Base-by-base conservation (phyloP, 208 protist genomes). In the Novymonas esmeraldas region DNA sequence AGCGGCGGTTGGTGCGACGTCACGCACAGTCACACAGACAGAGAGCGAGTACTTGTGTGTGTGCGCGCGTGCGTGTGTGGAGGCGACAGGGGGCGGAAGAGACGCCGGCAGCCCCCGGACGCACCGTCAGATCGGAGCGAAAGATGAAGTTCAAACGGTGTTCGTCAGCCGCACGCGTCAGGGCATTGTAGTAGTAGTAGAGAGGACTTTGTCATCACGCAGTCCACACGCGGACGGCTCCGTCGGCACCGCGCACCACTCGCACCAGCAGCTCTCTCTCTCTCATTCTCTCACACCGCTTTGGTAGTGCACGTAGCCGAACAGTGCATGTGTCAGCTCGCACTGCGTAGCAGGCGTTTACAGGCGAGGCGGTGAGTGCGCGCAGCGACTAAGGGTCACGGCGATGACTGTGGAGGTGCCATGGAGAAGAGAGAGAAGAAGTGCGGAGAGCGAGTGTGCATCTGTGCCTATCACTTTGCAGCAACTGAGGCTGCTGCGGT, bases 101-200 rank as follows among this genome's bases (percentile, higher is more conserved):
- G 14, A 49, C 44, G 44, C 6, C 44, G 18, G 6, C 18, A 6
- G 24, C 44, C 16, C 44, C 38, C 55, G 38, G 38, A 48, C 20
- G 31, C 60, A 39, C 39, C 68, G 44, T 84, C 79, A 84, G 74
- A 78, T 80, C 79, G 74, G 79, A 84, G 79, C 79, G 79, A 81
- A 81, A 85, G 75, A 74, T 61, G 48, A 81, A 79, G 74, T 78
- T 76, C 74, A 81, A 68, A 65, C 63, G 24, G 44, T 41, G 11
- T 31, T 81, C 74, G 54, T 65, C 75, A 81, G 45, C 46, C 33
- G n/a, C 26, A 13, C 67, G n/a, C n/a, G n/a, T n/a, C n/a, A 66
- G 58, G 58, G 31, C 58, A 38, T 9, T 39, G 10, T 50, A 73
- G 58, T 65, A 73, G 66, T 66, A 73, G 67, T 73, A 64, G 66